Percentiles rank a stretch among this genome's conserved stretches.
Evolutionary conservation across 228 moss, liverwort and hornwort species (phyloP).

Genomic region (Sphagnum magellanicum): DNA sequence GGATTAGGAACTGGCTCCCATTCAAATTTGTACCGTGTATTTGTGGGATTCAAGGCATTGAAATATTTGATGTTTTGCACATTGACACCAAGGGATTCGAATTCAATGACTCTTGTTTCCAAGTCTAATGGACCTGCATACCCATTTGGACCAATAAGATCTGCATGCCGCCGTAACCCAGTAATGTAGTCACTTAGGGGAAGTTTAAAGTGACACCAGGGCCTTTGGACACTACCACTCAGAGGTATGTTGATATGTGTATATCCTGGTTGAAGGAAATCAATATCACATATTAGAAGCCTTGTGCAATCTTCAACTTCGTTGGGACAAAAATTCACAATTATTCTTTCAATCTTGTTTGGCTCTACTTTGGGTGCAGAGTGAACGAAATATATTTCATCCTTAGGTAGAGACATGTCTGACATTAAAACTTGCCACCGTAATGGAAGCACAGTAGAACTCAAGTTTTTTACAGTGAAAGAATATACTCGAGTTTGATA

Average conservation of each 20-base stretch:
- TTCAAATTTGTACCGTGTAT: conserved; percentile 44
- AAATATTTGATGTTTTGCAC: conserved; percentile 60
- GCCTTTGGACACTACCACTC: conserved; percentile 55
- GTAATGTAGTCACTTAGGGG: conserved; percentile 71
- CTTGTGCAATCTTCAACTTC: conserved; percentile 84
- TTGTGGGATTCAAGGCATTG: conserved; percentile 68
- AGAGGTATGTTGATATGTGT: conserved; percentile 46
- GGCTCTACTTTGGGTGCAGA: conserved; percentile 32
- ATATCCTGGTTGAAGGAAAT: conserved; percentile 48
- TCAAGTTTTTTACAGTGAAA: conserved; percentile 53
- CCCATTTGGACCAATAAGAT: conserved; percentile 45
- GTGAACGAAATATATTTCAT: conserved; percentile 42
- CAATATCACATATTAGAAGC: conserved; percentile 42
- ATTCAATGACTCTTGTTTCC: conserved; percentile 63
- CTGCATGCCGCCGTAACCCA: conserved; percentile 29
- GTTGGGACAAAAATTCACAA: conserved; percentile 48
- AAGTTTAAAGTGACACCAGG: conserved; percentile 95
- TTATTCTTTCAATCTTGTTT: conserved; percentile 18
- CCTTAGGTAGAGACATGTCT: conserved; percentile 23
- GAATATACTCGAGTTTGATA: conserved; percentile 65
- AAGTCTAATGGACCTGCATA: conserved; percentile 39
- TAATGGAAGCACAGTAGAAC: conserved; percentile 35
- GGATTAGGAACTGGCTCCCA: conserved; percentile 48
- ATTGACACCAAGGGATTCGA: conserved; percentile 63
- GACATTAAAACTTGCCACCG: conserved; percentile 50